phyloP scores from a whole-genome alignment of 129 eudicot species.

The Rutidosis leptorrhynchoides region DNA sequence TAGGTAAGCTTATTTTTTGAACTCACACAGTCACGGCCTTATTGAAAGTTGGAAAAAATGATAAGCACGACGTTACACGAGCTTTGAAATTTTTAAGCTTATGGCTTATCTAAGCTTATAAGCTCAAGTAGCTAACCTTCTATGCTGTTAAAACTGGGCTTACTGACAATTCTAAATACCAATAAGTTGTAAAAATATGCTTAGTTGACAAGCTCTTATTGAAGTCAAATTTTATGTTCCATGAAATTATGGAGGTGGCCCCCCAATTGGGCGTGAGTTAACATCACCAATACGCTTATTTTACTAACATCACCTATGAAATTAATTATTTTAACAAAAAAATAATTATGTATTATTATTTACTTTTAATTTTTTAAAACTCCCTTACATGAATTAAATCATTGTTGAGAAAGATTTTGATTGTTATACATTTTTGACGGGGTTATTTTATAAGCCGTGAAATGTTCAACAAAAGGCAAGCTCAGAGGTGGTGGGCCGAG shows the following conservation, averaged over 20 bases:
- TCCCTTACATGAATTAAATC: background rate
- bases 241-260: constrained; percentile 51
- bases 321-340: no score
- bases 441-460: constrained; percentile 63
- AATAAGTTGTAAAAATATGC: background rate
- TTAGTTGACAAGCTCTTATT: background rate
- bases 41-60: no score
- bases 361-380: no score
- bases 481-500: constrained; percentile 98
- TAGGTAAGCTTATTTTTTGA: no score
- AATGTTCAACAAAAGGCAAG: constrained; percentile 96
- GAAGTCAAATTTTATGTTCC: constrained; percentile 36
- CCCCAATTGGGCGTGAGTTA: constrained; percentile 37
- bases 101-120: background rate
- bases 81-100: no score
- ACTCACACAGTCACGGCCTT: background rate
- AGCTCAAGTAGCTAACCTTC: background rate
- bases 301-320: constrained; percentile 31
- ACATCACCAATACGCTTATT: constrained; percentile 31
- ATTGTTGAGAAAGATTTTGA: constrained; percentile 17
- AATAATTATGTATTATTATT: background rate
- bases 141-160: background rate
- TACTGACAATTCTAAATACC: background rate
- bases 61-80: background rate
- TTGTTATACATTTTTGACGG: constrained; percentile 22